Base-by-base conservation (phyloP, 495 filamentous ascomycete species). In the Aspergillus panamensis region DNA sequence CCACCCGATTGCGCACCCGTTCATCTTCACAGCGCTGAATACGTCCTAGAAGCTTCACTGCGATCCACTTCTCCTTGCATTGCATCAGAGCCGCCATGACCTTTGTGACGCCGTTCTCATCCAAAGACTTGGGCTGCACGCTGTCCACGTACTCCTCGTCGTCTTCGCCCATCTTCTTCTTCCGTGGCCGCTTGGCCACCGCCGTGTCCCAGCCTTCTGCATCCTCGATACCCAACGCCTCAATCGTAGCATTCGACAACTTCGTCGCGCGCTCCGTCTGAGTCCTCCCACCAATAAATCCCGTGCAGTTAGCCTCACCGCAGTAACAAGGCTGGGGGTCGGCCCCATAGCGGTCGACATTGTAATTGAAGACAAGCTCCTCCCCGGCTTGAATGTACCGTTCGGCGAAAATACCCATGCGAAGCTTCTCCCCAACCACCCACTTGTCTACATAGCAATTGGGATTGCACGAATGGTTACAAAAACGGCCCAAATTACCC, bases 391-490 rank as follows among this genome's bases (percentile, higher is more conserved):
- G 83, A 63, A 99, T 89, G 65, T 82, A 79, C 58, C 92, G 90
- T 76, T 88, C 83, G 63, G 94, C 91, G 75, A 99, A 99, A 61
- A 99, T 97, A 59, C 94, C 94, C 94, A 99, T 97, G 66, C 94
- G 93, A 69, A 97, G 74, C 76, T 96, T 97, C 66, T 95, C 89
- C n/a, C 92, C 92, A 35, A 97, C 92, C 48, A 99, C 91, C 94
- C 94, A 99, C 71, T 99, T 99, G 77, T 99, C 94, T 60, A 97
- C 93, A 73, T 94, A 97, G 74, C 93, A 97, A 65, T 99, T 99
- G 1, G 94, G 94, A 68, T 94, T 96, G 81, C 94, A 99, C 20
- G 95, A 97, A 63, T 99, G 94, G 69, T 99, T 99, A 80, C 95
- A 97, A 68, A 99, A 99, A 19, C 94, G 85, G 37, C 92, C 94